Evolutionary conservation across 139 green algal species (phyloP), one percentile per base, ranked within the genome.

Genomic region (Haematococcus sp.): DNA sequence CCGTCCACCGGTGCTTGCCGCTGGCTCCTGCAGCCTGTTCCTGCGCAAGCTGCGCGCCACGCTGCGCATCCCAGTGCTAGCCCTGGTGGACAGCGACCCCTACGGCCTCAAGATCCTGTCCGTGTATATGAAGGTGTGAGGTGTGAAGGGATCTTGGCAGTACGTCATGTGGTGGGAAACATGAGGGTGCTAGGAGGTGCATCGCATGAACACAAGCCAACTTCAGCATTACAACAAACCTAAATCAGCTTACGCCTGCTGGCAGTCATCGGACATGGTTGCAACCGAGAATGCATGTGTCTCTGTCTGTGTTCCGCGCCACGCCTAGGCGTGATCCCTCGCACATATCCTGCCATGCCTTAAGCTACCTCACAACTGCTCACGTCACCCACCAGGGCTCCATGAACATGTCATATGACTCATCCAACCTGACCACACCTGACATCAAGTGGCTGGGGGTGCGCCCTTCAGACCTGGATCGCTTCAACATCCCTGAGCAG

Each of bases 51-150:
- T 98, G 64, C 93, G 94, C 71, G 75, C 76, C 17, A 87, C 81
- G 27, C 89, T 98, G 34, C 88, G 88, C 55, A 95, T 98, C 58
- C 94, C 94, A 1, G 94, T 98, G 61, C 87, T 98, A 70, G 94
- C 92, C 20, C 83, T 98, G 54, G 92, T 98, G 34, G 94, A 98
- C 76, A 87, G 81, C 0, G 94, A 98, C 73, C 94, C 94, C 2
- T 98, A 98, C 69, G 94, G 94, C 60, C 90, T 98, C 28, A 98
- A 98, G 76, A 98, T 98, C 55, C 80, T 98, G n/a, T 94, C 88
- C 0, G 94, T 98, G 31, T 97, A 96, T 87, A 97, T 96, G 91
- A 72, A 72, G 66, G 66, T 72, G 66, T 4, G 66, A 3, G 59
- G 25, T 61, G 46, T 16, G 13, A 13, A 55, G 13, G 46, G 46